A percentile compares a stretch with the other conserved stretches of the same genome.
Evolutionary conservation across 768 basidiomycete genomes (phyloP).

Genomic region (Kwoniella sp.): DNA sequence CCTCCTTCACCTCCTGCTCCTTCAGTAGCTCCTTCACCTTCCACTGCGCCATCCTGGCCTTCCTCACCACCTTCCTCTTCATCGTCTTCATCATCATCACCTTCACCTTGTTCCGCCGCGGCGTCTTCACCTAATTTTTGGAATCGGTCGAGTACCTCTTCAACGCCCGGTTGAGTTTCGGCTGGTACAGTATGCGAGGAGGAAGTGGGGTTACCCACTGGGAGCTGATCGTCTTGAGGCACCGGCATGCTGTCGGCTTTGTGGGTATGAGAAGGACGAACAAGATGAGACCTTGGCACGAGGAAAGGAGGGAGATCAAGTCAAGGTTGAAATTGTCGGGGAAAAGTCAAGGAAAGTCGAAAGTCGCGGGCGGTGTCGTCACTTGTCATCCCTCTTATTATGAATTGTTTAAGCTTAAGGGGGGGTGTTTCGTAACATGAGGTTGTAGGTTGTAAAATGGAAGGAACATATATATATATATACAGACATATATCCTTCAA

Average conservation of each 20-base stretch:
- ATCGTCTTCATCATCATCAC: conserved; percentile 38
- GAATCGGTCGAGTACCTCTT: conserved; percentile 49
- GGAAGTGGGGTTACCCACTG: conserved; percentile 24
- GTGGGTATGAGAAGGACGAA: background rate
- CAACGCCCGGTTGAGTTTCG: conserved; percentile 15
- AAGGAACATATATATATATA: no score
- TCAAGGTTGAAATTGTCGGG: background rate
- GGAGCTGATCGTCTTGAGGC: conserved; percentile 36
- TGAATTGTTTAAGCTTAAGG: background rate
- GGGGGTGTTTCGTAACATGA: background rate
- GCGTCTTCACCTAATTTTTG: conserved; percentile 42
- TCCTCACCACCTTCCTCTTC: conserved; percentile 41
- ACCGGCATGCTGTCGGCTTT: conserved; percentile 30
- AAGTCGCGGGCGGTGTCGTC: conserved; percentile 1
- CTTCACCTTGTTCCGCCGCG: conserved; percentile 36
- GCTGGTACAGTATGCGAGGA: conserved; percentile 24
- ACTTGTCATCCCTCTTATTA: background rate
- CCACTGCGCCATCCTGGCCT: conserved; percentile 27
- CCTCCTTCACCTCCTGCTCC: conserved; percentile 52
- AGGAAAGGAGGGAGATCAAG: background rate
- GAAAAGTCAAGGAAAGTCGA: background rate
- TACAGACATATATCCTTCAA: no score
- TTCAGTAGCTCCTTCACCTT: conserved; percentile 24
- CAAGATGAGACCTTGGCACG: background rate
- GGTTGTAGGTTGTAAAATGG: no score